phyloP scores from a whole-genome alignment of 805 yeast genomes.

The Saccharomycopsis sp. region DNA sequence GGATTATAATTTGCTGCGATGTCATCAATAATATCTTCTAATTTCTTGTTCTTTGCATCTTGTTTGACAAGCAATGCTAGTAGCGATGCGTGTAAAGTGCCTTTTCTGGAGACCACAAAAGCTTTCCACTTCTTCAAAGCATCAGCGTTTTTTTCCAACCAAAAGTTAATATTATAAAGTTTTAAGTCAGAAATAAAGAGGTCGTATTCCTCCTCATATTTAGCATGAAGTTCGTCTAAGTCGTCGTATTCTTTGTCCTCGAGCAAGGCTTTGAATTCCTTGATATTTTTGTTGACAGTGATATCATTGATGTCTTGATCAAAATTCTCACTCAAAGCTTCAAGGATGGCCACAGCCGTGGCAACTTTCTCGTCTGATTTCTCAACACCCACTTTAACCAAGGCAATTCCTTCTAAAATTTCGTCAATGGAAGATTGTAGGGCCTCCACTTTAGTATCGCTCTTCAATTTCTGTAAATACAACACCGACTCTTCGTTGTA shows the following conservation, averaged over 20 bases:
- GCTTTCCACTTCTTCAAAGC: conserved; percentile 18
- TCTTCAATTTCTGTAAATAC: conserved; percentile 12
- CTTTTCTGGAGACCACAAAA: conserved; percentile 18
- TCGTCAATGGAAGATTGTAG: conserved; percentile 1
- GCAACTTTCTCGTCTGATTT: conserved; percentile 10
- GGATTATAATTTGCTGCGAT: conserved; percentile 57
- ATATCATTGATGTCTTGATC: conserved; percentile 82
- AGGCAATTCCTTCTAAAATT: conserved; percentile 1
- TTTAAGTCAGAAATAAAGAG: conserved; percentile 6
- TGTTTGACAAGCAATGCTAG: conserved; percentile 13
- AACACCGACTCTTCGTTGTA: conserved; percentile 18
- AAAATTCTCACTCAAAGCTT: conserved; percentile 47
- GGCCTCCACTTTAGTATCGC: conserved; percentile 6
- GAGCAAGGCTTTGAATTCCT: conserved; percentile 38
- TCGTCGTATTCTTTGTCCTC: conserved; percentile 19
- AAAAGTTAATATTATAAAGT: conserved; percentile 13
- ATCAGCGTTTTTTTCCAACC: conserved; percentile 13
- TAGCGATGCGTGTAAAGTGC: conserved; percentile 16
- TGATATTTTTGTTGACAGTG: conserved; percentile 72
- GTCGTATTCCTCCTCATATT: conserved; percentile 21
- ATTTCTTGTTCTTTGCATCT: conserved; percentile 24
- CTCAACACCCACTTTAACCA: conserved; percentile 17
- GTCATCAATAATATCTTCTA: conserved; percentile 41
- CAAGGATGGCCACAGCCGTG: conserved; percentile 34
- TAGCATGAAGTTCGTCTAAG: conserved; percentile 19